Evolutionary conservation across 108 stramenopile species (phyloP).

Genomic region (Epithemia pelagica): DNA sequence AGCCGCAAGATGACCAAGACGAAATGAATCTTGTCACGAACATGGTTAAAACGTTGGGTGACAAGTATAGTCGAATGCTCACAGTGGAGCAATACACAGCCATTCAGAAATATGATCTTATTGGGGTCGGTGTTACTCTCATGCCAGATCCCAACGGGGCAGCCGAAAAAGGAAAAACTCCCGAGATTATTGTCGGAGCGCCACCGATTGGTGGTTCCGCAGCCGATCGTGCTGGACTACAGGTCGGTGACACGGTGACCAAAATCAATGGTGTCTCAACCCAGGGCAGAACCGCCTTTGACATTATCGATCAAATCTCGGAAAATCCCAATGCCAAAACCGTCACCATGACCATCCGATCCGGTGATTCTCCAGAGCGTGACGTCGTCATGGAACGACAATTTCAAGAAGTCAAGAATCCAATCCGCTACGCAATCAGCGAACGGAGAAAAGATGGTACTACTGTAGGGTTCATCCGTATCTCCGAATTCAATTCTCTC

Average conservation of each 20-base stretch:
- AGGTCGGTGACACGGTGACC: conserved; percentile 61
- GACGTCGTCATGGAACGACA: conserved; percentile 55
- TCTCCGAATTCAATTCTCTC: conserved; percentile 84
- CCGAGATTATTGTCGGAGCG: conserved; percentile 67
- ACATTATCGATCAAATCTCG: conserved; percentile 80
- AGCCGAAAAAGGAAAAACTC: conserved; percentile 5
- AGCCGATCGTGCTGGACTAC: conserved; percentile 52
- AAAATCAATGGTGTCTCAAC: conserved; percentile 75
- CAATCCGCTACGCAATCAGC: conserved; percentile 53
- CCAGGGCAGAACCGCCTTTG: conserved; percentile 69
- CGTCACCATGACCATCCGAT: conserved; percentile 55
- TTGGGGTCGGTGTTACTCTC: conserved; percentile 81
- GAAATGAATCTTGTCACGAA: conserved; percentile 53
- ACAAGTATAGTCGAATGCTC: conserved; percentile 75
- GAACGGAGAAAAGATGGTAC: conserved; percentile 71
- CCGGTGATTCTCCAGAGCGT: conserved; percentile 8
- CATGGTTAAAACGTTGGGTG: conserved; percentile 62
- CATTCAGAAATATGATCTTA: conserved; percentile 82
- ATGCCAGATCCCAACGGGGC: conserved; percentile 31
- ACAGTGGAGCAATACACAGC: conserved; percentile 47
- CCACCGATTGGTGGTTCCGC: conserved; percentile 73
- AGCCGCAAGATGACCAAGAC: conserved; percentile 9
- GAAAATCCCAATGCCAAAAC: conserved; percentile 61
- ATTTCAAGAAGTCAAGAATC: conserved; percentile 52
- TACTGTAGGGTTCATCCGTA: conserved; percentile 80